Percentiles rank a stretch among this genome's conserved stretches.
These are phyloP conservation scores for Arthroderma sp. DNA, from an alignment of 2,329 filamentous ascomycete species.

Conservation along the genomic window DNA sequence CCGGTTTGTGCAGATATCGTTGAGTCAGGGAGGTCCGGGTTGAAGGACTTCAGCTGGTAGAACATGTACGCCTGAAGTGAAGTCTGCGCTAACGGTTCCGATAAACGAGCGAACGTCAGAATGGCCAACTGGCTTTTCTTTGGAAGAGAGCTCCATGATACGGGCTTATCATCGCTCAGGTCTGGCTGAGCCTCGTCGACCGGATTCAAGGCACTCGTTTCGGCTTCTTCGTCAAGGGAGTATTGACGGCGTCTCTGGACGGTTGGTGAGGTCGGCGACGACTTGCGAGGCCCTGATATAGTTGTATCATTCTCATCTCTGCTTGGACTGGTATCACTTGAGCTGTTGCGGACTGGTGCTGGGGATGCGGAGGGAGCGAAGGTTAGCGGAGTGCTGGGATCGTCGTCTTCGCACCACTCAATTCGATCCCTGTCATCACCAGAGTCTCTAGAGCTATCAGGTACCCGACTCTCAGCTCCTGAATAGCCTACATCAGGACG, in stretches of 20 bases:
- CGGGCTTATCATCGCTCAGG: slow-evolving; percentile 28
- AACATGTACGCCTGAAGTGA: slow-evolving; percentile 70
- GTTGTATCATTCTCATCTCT: not conserved
- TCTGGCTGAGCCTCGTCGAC: slow-evolving; percentile 5
- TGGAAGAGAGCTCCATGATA: slow-evolving; percentile 61
- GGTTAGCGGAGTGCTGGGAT: too few relatives aligned
- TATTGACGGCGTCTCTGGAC: slow-evolving; percentile 8
- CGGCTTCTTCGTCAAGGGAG: slow-evolving; percentile 16
- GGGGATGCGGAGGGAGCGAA: too few relatives aligned
- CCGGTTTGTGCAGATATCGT: slow-evolving; percentile 67
- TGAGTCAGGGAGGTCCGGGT: slow-evolving; percentile 42
- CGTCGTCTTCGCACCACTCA: too few relatives aligned
- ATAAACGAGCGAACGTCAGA: slow-evolving; percentile 63
- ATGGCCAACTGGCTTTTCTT: slow-evolving; percentile 65
- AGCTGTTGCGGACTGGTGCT: too few relatives aligned
- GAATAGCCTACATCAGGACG: too few relatives aligned
- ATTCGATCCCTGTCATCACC: too few relatives aligned
- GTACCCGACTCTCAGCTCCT: too few relatives aligned
- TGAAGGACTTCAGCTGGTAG: slow-evolving; percentile 75
- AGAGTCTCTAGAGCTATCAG: too few relatives aligned
- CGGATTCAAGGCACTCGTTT: slow-evolving; percentile 11
- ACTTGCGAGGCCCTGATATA: not conserved
- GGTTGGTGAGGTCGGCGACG: not conserved
- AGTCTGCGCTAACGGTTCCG: slow-evolving; percentile 71
- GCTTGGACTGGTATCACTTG: not conserved